A percentile compares a stretch with the other conserved stretches of the same genome.
Conservation (phyloP, 2,329 filamentous ascomycete species). For the Penicillium janthinellum region DNA sequence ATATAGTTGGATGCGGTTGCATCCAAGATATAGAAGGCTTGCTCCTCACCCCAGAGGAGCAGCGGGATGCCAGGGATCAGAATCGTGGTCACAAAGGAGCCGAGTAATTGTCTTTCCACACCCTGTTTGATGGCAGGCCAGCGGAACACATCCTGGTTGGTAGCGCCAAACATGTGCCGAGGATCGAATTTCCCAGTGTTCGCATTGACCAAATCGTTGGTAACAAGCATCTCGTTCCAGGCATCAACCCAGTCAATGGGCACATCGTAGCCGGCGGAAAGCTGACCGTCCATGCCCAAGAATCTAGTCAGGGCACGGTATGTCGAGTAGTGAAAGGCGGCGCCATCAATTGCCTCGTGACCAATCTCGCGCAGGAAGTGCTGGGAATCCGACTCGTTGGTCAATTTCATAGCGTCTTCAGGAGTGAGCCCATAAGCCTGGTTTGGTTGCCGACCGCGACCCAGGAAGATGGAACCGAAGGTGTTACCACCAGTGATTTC, state of each 20-base stretch:
- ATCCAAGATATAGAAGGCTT: slow-evolving; percentile 64
- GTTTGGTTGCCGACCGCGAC: slow-evolving; percentile 60
- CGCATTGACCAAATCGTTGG: slow-evolving; percentile 62
- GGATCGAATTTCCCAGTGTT: slow-evolving; percentile 65
- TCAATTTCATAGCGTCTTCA: slow-evolving; percentile 52
- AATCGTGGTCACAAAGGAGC: slow-evolving; percentile 60
- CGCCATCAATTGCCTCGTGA: slow-evolving; percentile 59
- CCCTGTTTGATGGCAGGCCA: slow-evolving; percentile 63
- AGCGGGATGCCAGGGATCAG: slow-evolving; percentile 63
- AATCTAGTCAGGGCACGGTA: slow-evolving; percentile 64
- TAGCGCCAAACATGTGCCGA: slow-evolving; percentile 64
- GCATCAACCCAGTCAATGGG: slow-evolving; percentile 56
- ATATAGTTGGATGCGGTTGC: slow-evolving; percentile 67
- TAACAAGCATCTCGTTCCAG: slow-evolving; percentile 59
- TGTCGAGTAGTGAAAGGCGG: slow-evolving; percentile 64
- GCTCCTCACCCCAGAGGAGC: slow-evolving; percentile 66
- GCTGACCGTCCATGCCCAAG: slow-evolving; percentile 60
- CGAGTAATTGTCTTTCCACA: slow-evolving; percentile 59
- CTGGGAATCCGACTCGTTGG: slow-evolving; percentile 46
- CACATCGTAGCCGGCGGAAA: slow-evolving; percentile 56
- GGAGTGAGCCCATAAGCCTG: slow-evolving; percentile 48
- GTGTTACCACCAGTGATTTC: slow-evolving; percentile 66
- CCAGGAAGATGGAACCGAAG: slow-evolving; percentile 62
- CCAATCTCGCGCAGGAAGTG: slow-evolving; percentile 57
- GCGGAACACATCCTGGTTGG: slow-evolving; percentile 67